phyloP scores from a whole-genome alignment of 805 yeast species.

The Lipomyces chichibuensis region DNA sequence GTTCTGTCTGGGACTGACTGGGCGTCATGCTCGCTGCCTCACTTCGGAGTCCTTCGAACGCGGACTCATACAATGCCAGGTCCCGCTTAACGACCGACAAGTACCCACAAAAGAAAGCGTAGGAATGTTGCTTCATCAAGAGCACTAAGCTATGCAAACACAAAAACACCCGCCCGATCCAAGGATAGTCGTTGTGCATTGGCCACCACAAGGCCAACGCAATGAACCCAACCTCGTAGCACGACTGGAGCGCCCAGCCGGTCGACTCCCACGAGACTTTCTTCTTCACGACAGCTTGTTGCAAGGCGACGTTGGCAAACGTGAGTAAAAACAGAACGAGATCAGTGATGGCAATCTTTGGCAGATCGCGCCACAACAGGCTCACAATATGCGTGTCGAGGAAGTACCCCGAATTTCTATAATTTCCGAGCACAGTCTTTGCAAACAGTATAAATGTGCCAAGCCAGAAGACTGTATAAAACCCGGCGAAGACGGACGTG shows the following conservation, averaged over 20 bases:
- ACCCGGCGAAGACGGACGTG: conserved; percentile 62
- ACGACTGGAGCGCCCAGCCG: conserved; percentile 67
- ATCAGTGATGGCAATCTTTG: conserved; percentile 74
- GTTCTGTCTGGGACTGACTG: conserved; percentile 38
- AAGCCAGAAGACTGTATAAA: conserved; percentile 80
- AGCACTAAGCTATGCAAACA: conserved; percentile 82
- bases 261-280: conserved; percentile 59
- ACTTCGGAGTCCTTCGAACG: conserved; percentile 44
- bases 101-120: conserved; percentile 88
- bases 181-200: conserved; percentile 63
- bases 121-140: conserved; percentile 95
- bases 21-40: conserved; percentile 9
- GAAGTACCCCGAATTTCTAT: conserved; percentile 50
- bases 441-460: conserved; percentile 59
- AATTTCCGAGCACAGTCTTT: conserved; percentile 59
- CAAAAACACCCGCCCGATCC: conserved; percentile 89
- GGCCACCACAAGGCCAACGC: conserved; percentile 60
- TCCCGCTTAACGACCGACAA: conserved; percentile 68
- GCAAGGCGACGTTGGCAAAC: conserved; percentile 65
- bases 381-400: conserved; percentile 58
- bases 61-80: conserved; percentile 54
- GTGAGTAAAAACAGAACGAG: conserved; percentile 68
- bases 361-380: conserved; percentile 62
- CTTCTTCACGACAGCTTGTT: conserved; percentile 53
- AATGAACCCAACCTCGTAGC: conserved; percentile 60